Evolutionary conservation across 176 grass and related monocot species (phyloP).

Genomic region (Juncus inflexus): DNA sequence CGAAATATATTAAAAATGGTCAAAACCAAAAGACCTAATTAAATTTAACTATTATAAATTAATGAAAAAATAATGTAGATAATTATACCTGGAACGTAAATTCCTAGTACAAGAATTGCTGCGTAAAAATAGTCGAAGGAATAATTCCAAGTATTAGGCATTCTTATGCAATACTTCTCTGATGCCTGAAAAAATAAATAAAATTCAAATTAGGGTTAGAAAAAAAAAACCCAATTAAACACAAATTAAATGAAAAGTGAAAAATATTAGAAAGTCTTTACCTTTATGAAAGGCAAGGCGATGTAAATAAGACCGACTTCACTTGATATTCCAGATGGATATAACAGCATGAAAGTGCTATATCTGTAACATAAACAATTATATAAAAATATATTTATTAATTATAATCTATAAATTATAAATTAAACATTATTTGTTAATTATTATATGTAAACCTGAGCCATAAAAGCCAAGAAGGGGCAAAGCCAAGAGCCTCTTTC

Average conservation of each 20-base stretch:
- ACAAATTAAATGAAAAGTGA: not conserved
- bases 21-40: not conserved
- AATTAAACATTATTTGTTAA: too few species aligned
- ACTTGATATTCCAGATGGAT: slow-evolving; percentile 51
- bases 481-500: slow-evolving; percentile 72
- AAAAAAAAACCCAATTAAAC: not conserved
- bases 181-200: slow-evolving; percentile 8
- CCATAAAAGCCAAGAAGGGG: slow-evolving; percentile 85
- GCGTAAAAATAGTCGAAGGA: slow-evolving; percentile 47
- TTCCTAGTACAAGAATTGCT: slow-evolving; percentile 25
- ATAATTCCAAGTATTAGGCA: slow-evolving; percentile 67
- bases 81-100: slow-evolving; percentile 46
- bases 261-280: slow-evolving; percentile 11
- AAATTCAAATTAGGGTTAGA: not conserved
- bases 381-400: too few species aligned
- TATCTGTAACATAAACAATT: slow-evolving; percentile 29
- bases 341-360: slow-evolving; percentile 42
- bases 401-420: too few species aligned
- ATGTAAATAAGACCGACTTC: slow-evolving; percentile 50
- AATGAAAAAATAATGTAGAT: not conserved
- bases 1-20: too few species aligned
- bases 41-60: not conserved
- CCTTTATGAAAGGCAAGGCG: slow-evolving; percentile 46
- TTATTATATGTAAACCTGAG: too few species aligned
- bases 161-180: slow-evolving; percentile 54